Conservation (phyloP, 2,329 filamentous ascomycete genomes). For the Aspergillus proliferans region DNA sequence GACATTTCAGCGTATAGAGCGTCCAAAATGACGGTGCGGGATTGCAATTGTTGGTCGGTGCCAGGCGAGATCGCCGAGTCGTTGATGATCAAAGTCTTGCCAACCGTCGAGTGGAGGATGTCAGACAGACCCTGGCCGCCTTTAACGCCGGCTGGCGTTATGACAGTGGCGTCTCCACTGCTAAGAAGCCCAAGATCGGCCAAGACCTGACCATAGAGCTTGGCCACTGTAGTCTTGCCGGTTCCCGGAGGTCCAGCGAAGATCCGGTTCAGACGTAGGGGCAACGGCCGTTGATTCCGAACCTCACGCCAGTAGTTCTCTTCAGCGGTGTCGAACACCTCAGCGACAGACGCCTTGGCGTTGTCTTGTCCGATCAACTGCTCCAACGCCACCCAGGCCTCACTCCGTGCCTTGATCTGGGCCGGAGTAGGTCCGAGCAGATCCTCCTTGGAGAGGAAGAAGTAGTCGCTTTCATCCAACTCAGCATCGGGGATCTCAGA, state of each 20-base stretch:
- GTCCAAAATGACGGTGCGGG: constrained; percentile 2
- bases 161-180: constrained; percentile 2
- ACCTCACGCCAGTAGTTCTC: constrained; percentile 16
- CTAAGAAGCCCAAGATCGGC: constrained; percentile 7
- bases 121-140: background rate
- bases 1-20: constrained; percentile 4
- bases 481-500: background rate
- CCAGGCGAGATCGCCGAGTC: constrained; percentile 5
- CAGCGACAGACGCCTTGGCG: constrained; percentile 10
- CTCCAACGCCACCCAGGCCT: constrained; percentile 12
- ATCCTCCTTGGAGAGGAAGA: constrained; percentile 16
- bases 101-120: constrained; percentile 6
- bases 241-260: constrained; percentile 16
- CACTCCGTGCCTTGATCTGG: constrained; percentile 7
- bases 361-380: constrained; percentile 12
- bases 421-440: constrained; percentile 11
- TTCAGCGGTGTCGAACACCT: constrained; percentile 10
- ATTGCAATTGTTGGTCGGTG: background rate
- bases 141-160: background rate
- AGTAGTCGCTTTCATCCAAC: constrained; percentile 14
- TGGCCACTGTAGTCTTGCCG: constrained; percentile 16
- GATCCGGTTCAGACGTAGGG: constrained; percentile 11
- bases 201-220: constrained; percentile 8
- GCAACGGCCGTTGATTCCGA: constrained; percentile 11
- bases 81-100: constrained; percentile 12